Evolutionary conservation across 441 rosid genomes (phyloP).

Genomic region (Gossypium trilobum): DNA sequence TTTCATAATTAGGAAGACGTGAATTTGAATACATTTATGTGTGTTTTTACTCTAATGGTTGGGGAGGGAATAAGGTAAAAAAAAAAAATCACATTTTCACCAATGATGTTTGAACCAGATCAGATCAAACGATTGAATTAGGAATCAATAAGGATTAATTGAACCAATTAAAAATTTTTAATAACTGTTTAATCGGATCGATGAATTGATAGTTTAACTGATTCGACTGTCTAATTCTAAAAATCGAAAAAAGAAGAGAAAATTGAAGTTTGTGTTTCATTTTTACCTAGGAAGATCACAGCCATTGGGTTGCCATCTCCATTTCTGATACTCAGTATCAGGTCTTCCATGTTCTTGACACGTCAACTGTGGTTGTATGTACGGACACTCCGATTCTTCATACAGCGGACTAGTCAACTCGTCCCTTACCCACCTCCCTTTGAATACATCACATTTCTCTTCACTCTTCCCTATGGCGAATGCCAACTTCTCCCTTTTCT

Average conservation of each 20-base stretch:
- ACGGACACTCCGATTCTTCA: slow-evolving; percentile 75
- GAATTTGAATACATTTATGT: no score
- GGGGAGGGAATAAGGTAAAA: no score
- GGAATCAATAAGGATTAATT: no score
- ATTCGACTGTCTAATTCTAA: no score
- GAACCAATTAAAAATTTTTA: no score
- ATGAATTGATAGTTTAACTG: no score
- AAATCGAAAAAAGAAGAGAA: no score
- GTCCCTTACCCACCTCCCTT: slow-evolving; percentile 71
- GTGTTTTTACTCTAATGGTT: no score
- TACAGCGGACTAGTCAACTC: slow-evolving; percentile 53
- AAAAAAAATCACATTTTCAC: no score
- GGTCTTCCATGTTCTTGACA: slow-evolving; percentile 77
- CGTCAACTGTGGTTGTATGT: slow-evolving; percentile 86
- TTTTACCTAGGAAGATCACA: slow-evolving; percentile 73
- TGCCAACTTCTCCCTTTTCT: slow-evolving; percentile 34
- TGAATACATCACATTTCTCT: slow-evolving; percentile 61
- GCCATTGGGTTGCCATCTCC: slow-evolving; percentile 89
- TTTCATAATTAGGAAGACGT: no score
- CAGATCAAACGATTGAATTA: rapidly evolving
- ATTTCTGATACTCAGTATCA: slow-evolving; percentile 51
- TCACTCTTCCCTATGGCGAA: slow-evolving; percentile 37
- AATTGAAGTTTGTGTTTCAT: neutral
- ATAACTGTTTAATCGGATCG: no score
- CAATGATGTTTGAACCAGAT: no score